Percentiles rank a stretch among this genome's conserved stretches.
phyloP scores from a whole-genome alignment of 805 yeast genomes.

The Saccharomycodes ludwigii region DNA sequence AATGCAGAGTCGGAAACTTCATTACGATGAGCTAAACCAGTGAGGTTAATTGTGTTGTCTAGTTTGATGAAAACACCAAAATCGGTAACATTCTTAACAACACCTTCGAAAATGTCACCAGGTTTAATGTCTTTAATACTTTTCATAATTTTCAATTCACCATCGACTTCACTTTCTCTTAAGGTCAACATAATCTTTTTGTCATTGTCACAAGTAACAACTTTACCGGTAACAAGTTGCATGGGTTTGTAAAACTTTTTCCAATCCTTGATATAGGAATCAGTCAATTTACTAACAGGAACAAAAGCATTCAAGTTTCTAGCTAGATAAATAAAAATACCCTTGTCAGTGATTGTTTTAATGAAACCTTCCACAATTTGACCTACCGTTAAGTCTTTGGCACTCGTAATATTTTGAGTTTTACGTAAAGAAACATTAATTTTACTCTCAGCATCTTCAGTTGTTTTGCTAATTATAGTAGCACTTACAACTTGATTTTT shows the following conservation, averaged over 20 bases:
- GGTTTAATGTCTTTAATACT: constrained; percentile 53
- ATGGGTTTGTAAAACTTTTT: constrained; percentile 57
- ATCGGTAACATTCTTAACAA: constrained; percentile 63
- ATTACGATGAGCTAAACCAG: constrained; percentile 80
- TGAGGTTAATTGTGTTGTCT: constrained; percentile 58
- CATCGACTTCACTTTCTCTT: constrained; percentile 69
- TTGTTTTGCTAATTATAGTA: constrained; percentile 26
- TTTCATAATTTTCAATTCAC: constrained; percentile 47
- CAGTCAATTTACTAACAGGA: constrained; percentile 70
- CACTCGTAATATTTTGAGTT: constrained; percentile 28
- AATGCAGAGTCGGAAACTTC: constrained; percentile 65
- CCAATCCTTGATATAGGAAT: constrained; percentile 78
- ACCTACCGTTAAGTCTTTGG: constrained; percentile 50
- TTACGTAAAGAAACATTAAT: constrained; percentile 55
- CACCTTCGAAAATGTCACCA: constrained; percentile 68
- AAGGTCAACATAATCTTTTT: constrained; percentile 63
- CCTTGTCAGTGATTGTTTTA: constrained; percentile 59
- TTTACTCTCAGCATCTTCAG: constrained; percentile 27
- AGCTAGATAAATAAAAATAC: constrained; percentile 69
- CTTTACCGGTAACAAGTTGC: constrained; percentile 66
- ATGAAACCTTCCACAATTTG: constrained; percentile 74
- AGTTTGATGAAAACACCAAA: constrained; percentile 85
- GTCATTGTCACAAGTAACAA: constrained; percentile 48
- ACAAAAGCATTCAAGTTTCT: constrained; percentile 65
- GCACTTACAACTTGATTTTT: constrained; percentile 45